Evolutionary conservation across 345 rosid genomes (phyloP).

Genomic region (Reutealis trisperma): DNA sequence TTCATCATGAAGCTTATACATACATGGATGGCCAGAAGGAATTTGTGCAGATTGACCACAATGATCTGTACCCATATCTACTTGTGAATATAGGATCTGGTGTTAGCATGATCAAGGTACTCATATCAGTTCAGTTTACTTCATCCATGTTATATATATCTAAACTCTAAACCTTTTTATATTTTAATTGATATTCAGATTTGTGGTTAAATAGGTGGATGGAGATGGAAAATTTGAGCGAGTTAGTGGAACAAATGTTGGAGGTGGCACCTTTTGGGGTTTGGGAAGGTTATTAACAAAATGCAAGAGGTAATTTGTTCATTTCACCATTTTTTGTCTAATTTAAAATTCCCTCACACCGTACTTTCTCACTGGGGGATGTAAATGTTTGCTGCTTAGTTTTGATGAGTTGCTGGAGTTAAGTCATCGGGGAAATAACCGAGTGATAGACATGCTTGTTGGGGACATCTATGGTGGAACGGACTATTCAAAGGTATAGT

Average conservation of each 20-base stretch:
- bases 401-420: slow-evolving; percentile 94
- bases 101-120: slow-evolving; percentile 97
- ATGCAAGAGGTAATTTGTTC: slow-evolving; percentile 69
- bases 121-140: slow-evolving; percentile 8
- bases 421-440: slow-evolving; percentile 92
- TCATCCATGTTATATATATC: slow-evolving; percentile 37
- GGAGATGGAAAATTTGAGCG: slow-evolving; percentile 93
- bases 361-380: background rate
- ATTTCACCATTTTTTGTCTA: background rate
- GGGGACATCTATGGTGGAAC: slow-evolving; percentile 97
- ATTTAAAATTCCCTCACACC: background rate
- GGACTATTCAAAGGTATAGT: slow-evolving; percentile 85
- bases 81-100: slow-evolving; percentile 99
- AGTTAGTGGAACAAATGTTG: slow-evolving; percentile 97
- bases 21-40: slow-evolving; percentile 93
- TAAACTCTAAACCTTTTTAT: slow-evolving; percentile 13
- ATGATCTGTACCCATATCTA: slow-evolving; percentile 94
- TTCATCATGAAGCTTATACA: slow-evolving; percentile 97
- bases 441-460: slow-evolving; percentile 95
- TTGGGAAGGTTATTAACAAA: slow-evolving; percentile 89
- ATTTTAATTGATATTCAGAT: slow-evolving; percentile 14
- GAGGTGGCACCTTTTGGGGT: slow-evolving; percentile 99
- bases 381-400: slow-evolving; percentile 35
- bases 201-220: slow-evolving; percentile 61
- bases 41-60: slow-evolving; percentile 91